Evolutionary conservation across 2,329 filamentous ascomycete species (phyloP), one percentile per base, ranked within the genome.

Genomic region (Aspergillus spinulosporus): DNA sequence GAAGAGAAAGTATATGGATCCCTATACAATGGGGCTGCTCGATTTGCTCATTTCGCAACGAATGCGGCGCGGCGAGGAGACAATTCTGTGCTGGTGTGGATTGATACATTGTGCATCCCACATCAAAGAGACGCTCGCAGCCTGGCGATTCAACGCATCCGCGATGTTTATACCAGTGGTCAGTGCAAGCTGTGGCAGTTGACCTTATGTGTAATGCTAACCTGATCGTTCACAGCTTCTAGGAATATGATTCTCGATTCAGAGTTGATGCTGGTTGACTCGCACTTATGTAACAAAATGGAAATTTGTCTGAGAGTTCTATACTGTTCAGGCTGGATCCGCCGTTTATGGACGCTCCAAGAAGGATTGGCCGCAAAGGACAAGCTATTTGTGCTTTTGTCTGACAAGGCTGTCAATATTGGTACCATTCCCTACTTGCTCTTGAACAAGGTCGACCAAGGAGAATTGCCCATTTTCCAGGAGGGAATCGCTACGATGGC

Each of bases 31-130:
- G 21, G 47, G 9, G 47, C 47, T 2, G 34, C 21, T 29, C 47
- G 36, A 42, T 3, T 49, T 14, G 47, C 21, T 4, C 47, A 49
- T 31, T 42, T 40, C 9, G 47, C 47, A 6, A 6, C 15, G 34
- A 42, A 42, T 6, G 34, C 36, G 4, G 3, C 9, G 2, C 47
- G 36, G 3, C 15, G 32, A 8, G 11, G 34, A 49, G 47, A 40
- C 47, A n/a, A 49, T 40, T 40, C 36, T 40, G 47, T 49, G 12
- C 21, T 49, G 11, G 15, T 49, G 3, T 49, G 47, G 47, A 49
- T 49, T 29, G 47, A 42, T 49, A 49, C 47, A 29, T 6, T 49
- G 26, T 49, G 47, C 36, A 49, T 49, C 5, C 47, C 47, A 11
- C 47, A 49, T 40, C 21, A 8, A 11, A 8, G 3, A 15, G 47